These are phyloP conservation scores for Aureobasidium subglaciale DNA, from an alignment of 2,329 filamentous ascomycete species.

Conservation along the genomic window DNA sequence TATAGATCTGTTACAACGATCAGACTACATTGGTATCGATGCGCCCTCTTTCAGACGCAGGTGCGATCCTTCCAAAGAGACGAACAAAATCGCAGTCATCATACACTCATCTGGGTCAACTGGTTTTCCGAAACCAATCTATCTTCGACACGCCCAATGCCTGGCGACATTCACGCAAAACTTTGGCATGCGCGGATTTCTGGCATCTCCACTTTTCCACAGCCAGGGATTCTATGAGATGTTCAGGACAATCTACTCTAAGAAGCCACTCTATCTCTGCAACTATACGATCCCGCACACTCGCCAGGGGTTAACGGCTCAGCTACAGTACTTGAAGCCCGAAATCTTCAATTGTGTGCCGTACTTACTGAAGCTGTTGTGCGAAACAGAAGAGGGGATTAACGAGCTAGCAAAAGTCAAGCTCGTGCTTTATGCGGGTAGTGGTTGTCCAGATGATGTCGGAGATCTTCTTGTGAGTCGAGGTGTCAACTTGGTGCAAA, in stretches of 20 bases:
- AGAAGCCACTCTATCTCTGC: slow-evolving; percentile 47
- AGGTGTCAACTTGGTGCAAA: slow-evolving; percentile 29
- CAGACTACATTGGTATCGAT: slow-evolving; percentile 20
- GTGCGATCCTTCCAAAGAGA: slow-evolving; percentile 23
- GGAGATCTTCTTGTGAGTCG: slow-evolving; percentile 27
- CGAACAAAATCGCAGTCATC: slow-evolving; percentile 34
- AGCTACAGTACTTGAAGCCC: slow-evolving; percentile 27
- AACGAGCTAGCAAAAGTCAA: slow-evolving; percentile 22
- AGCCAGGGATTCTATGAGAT: slow-evolving; percentile 52
- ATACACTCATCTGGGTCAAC: slow-evolving; percentile 52
- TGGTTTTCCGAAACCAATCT: slow-evolving; percentile 57
- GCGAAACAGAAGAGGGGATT: slow-evolving; percentile 49
- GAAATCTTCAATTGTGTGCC: slow-evolving; percentile 57
- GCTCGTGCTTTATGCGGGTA: slow-evolving; percentile 28
- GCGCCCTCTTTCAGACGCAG: slow-evolving; percentile 20
- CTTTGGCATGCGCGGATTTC: slow-evolving; percentile 44
- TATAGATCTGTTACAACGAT: slow-evolving; percentile 25
- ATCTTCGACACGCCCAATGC: slow-evolving; percentile 46
- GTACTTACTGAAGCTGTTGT: slow-evolving; percentile 57
- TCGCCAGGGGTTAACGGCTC: slow-evolving; percentile 24
- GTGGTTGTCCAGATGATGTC: slow-evolving; percentile 29
- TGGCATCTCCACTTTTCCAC: slow-evolving; percentile 54
- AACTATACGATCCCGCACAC: slow-evolving; percentile 52
- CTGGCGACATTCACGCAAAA: slow-evolving; percentile 44
- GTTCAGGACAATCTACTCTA: slow-evolving; percentile 46